Evolutionary conservation across 192 early-diverging fungal genomes (phyloP), one percentile per base, ranked within the genome.

Genomic region (Coemansia guatemalensis): DNA sequence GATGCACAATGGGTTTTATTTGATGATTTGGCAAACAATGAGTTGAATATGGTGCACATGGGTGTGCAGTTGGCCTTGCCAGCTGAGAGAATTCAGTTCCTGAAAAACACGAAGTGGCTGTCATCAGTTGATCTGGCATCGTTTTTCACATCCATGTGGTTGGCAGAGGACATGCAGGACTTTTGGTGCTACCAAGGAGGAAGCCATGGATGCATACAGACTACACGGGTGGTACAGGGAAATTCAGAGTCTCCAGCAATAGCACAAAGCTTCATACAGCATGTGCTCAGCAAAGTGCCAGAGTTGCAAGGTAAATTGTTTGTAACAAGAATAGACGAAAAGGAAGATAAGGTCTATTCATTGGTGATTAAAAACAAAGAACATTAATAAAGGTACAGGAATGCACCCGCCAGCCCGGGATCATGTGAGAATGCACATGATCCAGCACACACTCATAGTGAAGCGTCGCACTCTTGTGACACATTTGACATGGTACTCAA

Each of bases 161-260:
- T 56, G 22, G 41, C 32, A 0, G 33, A 9, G 0, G 21, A 25
- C 22, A n/a, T 48, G 4, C 26, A 21, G 1, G 57, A 64, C 48
- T 74, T 64, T 23, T 68, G 62, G 66, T 30, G 17, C 0, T 68
- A 58, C 24, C 22, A 62, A 0, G 53, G 66, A 0, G 56, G 58
- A 0, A 32, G 0, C 0, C 5, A 27, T 1, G 67, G 63, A 17
- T 5, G 22, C 2, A 7, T 75, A 23, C 52, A 27, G 22, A 56
- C 73, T 0, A 25, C 8, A 0, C 54, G 67, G 1, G 49, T 75
- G 51, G 67, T 69, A 0, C 73, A 75, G 44, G 68, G 74, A 4
- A 70, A 69, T 49, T 30, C 27, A 0, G 59, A 69, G 23, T 56
- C 52, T 20, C 73, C 63, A 0, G 67, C 73, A 1, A 69, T 75